Evolutionary conservation across 2,329 filamentous ascomycete species (phyloP).

Genomic region (Pseudocercospora fijiensis): DNA sequence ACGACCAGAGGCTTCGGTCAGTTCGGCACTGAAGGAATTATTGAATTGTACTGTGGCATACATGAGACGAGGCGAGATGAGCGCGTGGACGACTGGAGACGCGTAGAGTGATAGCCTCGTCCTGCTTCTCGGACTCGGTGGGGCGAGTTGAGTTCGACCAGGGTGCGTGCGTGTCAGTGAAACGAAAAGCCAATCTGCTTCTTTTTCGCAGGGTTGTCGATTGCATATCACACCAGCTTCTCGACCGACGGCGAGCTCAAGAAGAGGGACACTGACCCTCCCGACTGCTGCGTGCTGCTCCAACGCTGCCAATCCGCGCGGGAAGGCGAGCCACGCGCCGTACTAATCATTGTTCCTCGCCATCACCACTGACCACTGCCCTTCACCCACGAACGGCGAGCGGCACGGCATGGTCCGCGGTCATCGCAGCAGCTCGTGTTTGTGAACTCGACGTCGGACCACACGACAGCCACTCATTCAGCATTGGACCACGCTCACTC

Average conservation of each 20-base stretch:
- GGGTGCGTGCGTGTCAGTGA: too few relatives aligned
- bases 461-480: conserved; percentile 16
- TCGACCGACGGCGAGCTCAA: not conserved
- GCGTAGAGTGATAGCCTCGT: not conserved
- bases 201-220: conserved; percentile 2
- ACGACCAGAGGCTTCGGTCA: not conserved
- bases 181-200: not conserved
- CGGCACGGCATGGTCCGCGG: conserved; percentile 20
- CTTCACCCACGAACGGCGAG: conserved; percentile 6
- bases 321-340: not conserved
- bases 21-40: not conserved
- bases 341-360: not conserved
- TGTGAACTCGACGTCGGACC: conserved; percentile 11
- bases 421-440: conserved; percentile 7
- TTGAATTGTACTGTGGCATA: too few relatives aligned
- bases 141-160: not conserved
- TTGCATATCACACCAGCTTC: not conserved
- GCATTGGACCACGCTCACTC: conserved; percentile 9
- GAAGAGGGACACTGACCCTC: not conserved
- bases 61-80: conserved; percentile 6
- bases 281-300: not conserved
- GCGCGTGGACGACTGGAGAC: not conserved
- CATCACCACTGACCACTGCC: not conserved
- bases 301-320: not conserved
- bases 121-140: not conserved